Base-by-base conservation (phyloP, 2,329 filamentous ascomycete genomes). In the Tolypocladium guangdongense region DNA sequence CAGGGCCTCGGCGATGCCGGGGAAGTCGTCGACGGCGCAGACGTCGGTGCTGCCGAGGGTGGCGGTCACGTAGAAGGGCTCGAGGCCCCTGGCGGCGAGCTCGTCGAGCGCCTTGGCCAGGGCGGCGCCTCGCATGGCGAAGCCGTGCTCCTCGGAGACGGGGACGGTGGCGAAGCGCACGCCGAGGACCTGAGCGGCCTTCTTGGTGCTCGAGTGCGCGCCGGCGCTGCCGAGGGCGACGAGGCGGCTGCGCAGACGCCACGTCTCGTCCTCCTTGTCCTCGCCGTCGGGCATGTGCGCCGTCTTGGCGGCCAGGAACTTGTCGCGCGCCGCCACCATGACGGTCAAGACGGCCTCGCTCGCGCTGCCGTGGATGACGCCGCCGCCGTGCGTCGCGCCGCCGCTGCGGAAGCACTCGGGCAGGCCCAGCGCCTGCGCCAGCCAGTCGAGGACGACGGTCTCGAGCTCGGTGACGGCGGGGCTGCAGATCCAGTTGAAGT, bases 401-500 rank as follows among this genome's bases (percentile, higher is more conserved):
- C 83, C 82, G 49, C 87, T 92, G 22, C 87, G 73, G 65, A 85
- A 97, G 59, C 80, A 86, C 12, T 78, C 71, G 0, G 92, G 90
- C 27, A 97, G 74, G 1, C 74, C 82, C 14, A 96, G 70, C 10
- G 90, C 78, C 66, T 86, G 82, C 18, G 86, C 89, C 4, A 96
- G 74, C 91, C 92, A 97, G 70, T 97, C 92, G 67, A 96, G 78
- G 45, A 96, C 86, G 27, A 96, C 79, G 0, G 91, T 96, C 75
- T 97, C 92, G 49, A 97, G 79, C 72, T 97, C 92, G 0, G 92
- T 97, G 20, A 93, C 86, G 7, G 88, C 90, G 0, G 92, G 92
- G 7, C 86, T 90, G 71, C 92, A 96, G 58, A 96, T 84, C 92
- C 92, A 97, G 71, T 97, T 97, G 77, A 97, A 97, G 39, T 90